Conservation (phyloP, 352 stramenopile species). For the Pythium coloratum region DNA sequence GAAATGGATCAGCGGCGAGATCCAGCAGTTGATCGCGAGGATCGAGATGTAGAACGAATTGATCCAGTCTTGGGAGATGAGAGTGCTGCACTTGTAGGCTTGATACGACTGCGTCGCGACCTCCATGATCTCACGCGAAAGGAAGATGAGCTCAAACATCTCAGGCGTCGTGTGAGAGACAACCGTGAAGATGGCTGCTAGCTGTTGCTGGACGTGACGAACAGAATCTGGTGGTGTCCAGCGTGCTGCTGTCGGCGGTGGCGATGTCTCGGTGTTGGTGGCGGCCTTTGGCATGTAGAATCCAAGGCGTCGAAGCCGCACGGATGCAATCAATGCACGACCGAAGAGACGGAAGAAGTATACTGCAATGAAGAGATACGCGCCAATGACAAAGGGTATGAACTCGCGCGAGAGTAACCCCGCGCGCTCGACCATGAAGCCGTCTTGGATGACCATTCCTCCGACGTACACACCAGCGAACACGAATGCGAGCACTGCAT, state of each 20-base stretch:
- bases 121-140: conserved; percentile 19
- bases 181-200: background rate
- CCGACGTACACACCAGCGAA: conserved; percentile 9
- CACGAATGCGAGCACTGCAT: conserved; percentile 2
- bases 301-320: background rate
- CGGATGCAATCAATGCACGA: background rate
- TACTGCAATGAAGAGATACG: background rate
- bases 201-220: background rate
- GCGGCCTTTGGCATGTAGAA: background rate
- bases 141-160: conserved; percentile 15
- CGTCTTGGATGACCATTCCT: conserved; percentile 8
- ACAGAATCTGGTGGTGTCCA: background rate
- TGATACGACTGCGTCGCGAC: conserved; percentile 20
- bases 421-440: conserved; percentile 5
- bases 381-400: conserved; percentile 13
- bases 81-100: conserved; percentile 22
- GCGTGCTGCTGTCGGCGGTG: background rate
- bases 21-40: conserved; percentile 20
- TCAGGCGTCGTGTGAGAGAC: conserved; percentile 2
- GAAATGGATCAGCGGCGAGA: conserved; percentile 15
- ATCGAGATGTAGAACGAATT: conserved; percentile 16
- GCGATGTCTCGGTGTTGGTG: background rate
- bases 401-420: background rate
- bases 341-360: conserved; percentile 4
- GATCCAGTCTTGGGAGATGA: conserved; percentile 18